These are phyloP conservation scores for Clarireedia hainanense DNA, from an alignment of 2,329 filamentous ascomycete genomes.

Conservation along the genomic window DNA sequence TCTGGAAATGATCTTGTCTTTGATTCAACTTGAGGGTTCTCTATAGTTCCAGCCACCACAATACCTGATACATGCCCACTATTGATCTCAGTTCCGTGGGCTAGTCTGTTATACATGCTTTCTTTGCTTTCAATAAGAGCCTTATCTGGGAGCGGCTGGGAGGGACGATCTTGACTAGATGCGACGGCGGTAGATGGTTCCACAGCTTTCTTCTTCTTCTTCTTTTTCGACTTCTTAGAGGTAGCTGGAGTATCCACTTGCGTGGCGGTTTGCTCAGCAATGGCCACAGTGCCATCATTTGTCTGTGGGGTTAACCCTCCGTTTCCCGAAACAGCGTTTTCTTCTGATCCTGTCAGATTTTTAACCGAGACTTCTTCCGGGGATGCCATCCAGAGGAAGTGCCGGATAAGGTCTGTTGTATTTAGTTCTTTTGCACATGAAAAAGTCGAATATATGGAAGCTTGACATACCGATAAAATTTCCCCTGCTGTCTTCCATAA, in stretches of 20 bases:
- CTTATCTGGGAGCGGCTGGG: conserved; percentile 27
- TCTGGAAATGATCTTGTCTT: conserved; percentile 34
- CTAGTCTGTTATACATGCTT: conserved; percentile 34
- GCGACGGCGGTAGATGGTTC: not conserved
- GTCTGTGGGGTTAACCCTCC: not conserved
- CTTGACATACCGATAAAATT: conserved; percentile 31
- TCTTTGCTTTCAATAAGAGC: conserved; percentile 36
- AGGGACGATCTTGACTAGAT: conserved; percentile 6
- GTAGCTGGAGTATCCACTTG: not conserved
- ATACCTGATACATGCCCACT: conserved; percentile 28
- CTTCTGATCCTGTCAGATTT: not conserved
- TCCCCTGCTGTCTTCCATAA: conserved; percentile 36
- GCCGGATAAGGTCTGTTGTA: conserved; percentile 13
- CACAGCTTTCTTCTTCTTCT: conserved; percentile 32
- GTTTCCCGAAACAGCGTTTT: not conserved
- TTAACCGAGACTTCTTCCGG: not conserved
- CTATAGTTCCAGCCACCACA: conserved; percentile 29
- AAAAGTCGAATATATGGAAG: not conserved
- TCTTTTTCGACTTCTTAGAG: conserved; percentile 20
- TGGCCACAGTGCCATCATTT: not conserved
- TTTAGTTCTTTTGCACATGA: not conserved
- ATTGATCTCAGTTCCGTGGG: conserved; percentile 32
- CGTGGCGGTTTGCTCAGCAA: not conserved
- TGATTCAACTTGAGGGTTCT: conserved; percentile 13
- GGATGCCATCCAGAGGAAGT: conserved; percentile 16